Conservation (phyloP, 805 yeast genomes). For the Isabelozyma rhagii region DNA sequence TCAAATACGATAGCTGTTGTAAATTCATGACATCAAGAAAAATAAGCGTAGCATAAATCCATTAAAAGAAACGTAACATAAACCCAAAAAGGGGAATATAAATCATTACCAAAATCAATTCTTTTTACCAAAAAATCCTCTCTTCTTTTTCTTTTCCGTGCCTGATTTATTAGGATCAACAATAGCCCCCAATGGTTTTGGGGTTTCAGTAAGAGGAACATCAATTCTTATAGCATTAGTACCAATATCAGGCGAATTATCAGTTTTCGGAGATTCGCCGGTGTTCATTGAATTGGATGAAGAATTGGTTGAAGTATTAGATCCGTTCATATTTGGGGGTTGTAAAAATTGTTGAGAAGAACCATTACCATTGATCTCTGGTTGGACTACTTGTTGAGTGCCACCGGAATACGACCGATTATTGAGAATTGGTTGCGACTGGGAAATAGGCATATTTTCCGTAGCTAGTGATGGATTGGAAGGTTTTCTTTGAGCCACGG, state of each 20-base stretch:
- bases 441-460: slow-evolving; percentile 1
- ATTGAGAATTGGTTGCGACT: neutral
- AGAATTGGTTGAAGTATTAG: slow-evolving; percentile 19
- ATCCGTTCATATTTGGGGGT: slow-evolving; percentile 13
- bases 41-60: neutral
- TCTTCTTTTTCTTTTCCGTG: slow-evolving; percentile 23
- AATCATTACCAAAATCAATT: neutral
- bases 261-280: slow-evolving; percentile 21
- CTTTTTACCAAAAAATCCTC: slow-evolving; percentile 23
- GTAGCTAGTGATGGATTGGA: slow-evolving; percentile 4
- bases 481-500: neutral
- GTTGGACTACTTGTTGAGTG: neutral
- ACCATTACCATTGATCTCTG: slow-evolving; percentile 7
- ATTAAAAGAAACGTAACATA: neutral
- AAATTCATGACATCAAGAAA: neutral
- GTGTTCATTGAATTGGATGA: slow-evolving; percentile 9
- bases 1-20: neutral
- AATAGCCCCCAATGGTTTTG: slow-evolving; percentile 30
- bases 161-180: slow-evolving; percentile 13
- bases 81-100: neutral
- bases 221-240: neutral
- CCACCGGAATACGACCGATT: neutral
- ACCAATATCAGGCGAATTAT: slow-evolving; percentile 10
- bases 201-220: slow-evolving; percentile 11
- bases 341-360: slow-evolving; percentile 17